Conservation (phyloP, 2,329 filamentous ascomycete species). For the Berkeleyomyces rouxiae region DNA sequence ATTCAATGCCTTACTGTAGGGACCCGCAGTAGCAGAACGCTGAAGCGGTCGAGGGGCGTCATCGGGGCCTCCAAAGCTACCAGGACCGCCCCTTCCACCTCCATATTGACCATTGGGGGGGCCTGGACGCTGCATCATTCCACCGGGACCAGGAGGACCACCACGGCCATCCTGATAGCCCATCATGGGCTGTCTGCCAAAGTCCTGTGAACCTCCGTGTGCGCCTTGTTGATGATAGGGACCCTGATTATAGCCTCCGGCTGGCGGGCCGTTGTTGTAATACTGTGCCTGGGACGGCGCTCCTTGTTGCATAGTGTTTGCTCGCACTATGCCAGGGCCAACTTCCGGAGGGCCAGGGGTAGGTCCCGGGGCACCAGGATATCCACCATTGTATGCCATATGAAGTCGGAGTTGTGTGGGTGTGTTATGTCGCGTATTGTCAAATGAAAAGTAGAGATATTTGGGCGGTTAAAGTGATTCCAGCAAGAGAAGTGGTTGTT, state of each 20-base stretch:
- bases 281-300: conserved; percentile 30
- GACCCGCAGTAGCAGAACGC: conserved; percentile 14
- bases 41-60: background rate
- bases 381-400: conserved; percentile 10
- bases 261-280: conserved; percentile 30
- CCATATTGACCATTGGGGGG: conserved; percentile 23
- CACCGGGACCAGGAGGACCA: conserved; percentile 24
- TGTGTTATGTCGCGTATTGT: background rate
- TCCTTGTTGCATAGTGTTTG: background rate
- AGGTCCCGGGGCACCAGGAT: conserved; percentile 7
- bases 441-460: background rate
- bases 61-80: conserved; percentile 3
- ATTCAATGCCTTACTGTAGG: background rate
- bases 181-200: conserved; percentile 7
- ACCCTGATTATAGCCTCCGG: conserved; percentile 29
- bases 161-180: conserved; percentile 24
- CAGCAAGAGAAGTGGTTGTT: background rate
- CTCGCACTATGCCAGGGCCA: background rate
- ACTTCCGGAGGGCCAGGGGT: conserved; percentile 2
- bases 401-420: background rate
- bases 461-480: background rate
- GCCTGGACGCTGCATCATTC: conserved; percentile 25
- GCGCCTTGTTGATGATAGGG: conserved; percentile 25
- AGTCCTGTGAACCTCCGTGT: too few relatives aligned
- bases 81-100: conserved; percentile 7